Conservation (phyloP, 768 basidiomycete species). For the Boletus speciosus region DNA sequence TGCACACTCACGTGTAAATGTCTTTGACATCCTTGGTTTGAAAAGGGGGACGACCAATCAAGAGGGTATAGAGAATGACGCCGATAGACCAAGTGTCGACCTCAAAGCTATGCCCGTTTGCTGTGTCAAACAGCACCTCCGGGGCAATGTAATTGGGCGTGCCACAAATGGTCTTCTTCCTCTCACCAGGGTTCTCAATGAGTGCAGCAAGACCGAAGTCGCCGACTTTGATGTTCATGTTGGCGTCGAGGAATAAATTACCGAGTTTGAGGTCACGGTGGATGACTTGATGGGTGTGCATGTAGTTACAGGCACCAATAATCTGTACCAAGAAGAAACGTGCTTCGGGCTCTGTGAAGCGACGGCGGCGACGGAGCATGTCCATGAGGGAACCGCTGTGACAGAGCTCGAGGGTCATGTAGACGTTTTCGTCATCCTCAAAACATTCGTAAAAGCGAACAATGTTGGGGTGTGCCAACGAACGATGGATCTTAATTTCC, state of each 20-base stretch:
- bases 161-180: conserved; percentile 99
- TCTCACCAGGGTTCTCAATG: conserved; percentile 92
- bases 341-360: conserved; percentile 89
- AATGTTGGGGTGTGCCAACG: conserved; percentile 89
- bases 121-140: conserved; percentile 93
- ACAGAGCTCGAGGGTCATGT: conserved; percentile 95
- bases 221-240: conserved; percentile 96
- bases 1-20: conserved; percentile 77
- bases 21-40: conserved; percentile 97
- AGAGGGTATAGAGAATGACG: conserved; percentile 92
- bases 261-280: conserved; percentile 97
- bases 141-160: conserved; percentile 99
- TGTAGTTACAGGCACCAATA: conserved; percentile 94
- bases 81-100: conserved; percentile 98
- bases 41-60: conserved; percentile 95
- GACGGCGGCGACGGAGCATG: conserved; percentile 79
- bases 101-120: conserved; percentile 96
- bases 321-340: conserved; percentile 93
- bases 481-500: conserved; percentile 96
- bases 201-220: conserved; percentile 97
- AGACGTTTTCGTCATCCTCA: conserved; percentile 93
- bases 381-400: conserved; percentile 88
- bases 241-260: conserved; percentile 85
- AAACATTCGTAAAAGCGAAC: conserved; percentile 92
- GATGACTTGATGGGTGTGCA: conserved; percentile 96